Evolutionary conservation across 768 basidiomycete genomes (phyloP).

Genomic region (Mrakia frigida): DNA sequence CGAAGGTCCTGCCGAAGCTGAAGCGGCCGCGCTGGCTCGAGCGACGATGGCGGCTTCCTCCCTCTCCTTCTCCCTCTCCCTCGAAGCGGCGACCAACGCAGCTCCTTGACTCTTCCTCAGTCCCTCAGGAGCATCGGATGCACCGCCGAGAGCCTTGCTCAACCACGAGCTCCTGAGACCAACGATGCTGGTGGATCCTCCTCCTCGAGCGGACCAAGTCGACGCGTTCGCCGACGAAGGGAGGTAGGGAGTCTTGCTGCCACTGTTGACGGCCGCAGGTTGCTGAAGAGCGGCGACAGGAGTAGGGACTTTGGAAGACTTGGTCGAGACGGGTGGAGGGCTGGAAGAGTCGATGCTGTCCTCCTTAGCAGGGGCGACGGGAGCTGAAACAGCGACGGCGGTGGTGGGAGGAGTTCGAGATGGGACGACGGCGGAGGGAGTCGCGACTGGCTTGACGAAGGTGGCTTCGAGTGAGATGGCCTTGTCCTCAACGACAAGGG

Average conservation of each 20-base stretch:
- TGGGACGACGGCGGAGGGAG: not conserved
- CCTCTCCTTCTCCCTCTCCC: slow-evolving; percentile 22
- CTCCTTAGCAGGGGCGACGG: not conserved
- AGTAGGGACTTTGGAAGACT: not conserved
- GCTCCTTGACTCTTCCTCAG: slow-evolving; percentile 20
- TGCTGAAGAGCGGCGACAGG: not conserved
- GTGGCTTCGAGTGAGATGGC: not conserved
- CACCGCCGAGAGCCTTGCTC: slow-evolving; percentile 23
- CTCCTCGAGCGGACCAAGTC: not conserved
- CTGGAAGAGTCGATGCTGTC: slow-evolving; percentile 9
- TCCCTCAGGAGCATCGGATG: not conserved
- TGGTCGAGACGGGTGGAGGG: not conserved
- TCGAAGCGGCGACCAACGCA: slow-evolving; percentile 17
- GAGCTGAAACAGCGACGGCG: not conserved
- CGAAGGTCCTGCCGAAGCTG: not conserved
- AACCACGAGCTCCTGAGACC: slow-evolving; percentile 13
- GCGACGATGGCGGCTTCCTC: slow-evolving; percentile 4
- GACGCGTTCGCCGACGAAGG: not conserved
- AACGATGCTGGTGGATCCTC: not conserved
- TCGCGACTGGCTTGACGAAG: not conserved
- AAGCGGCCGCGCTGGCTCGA: not conserved
- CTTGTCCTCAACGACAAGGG: not conserved
- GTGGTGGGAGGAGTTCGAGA: not conserved
- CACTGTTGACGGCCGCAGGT: not conserved
- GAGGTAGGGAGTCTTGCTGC: not conserved